Percentiles rank a stretch among this genome's conserved stretches.
These are phyloP conservation scores for Mortierella sp. DNA, from an alignment of 371 early-diverging fungal species.

Conservation along the genomic window DNA sequence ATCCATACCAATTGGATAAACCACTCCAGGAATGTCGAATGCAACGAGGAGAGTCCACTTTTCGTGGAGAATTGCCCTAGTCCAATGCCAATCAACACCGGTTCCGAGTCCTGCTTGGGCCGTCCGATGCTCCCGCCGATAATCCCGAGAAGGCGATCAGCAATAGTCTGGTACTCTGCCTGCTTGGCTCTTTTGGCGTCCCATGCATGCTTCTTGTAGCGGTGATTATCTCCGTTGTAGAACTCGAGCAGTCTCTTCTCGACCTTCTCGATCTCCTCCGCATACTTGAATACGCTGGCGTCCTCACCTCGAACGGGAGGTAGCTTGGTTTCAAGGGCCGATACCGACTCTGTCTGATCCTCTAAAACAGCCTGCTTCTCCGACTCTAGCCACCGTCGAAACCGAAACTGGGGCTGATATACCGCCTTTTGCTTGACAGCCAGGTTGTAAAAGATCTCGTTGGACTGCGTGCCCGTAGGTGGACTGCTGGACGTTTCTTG, in stretches of 20 bases:
- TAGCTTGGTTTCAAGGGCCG: background rate
- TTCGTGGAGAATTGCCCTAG: too few relatives aligned
- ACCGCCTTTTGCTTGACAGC: background rate
- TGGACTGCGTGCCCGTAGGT: too few relatives aligned
- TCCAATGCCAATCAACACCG: too few relatives aligned
- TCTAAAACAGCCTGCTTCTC: background rate
- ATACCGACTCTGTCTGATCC: background rate
- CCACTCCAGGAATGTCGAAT: too few relatives aligned
- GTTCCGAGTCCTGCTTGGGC: background rate
- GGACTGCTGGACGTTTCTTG: too few relatives aligned
- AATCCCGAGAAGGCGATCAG: background rate
- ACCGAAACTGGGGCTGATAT: background rate
- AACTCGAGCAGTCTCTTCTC: background rate
- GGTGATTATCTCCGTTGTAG: background rate
- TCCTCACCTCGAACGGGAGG: background rate
- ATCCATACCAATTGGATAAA: too few relatives aligned
- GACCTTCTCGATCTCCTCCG: background rate
- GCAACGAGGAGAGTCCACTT: too few relatives aligned
- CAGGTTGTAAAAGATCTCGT: too few relatives aligned
- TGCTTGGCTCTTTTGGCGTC: conserved; percentile 6
- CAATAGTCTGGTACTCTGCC: conserved; percentile 4
- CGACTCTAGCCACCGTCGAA: background rate
- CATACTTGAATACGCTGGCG: background rate
- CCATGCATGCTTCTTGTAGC: background rate
- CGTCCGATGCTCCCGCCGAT: background rate